Percentiles rank a stretch among this genome's conserved stretches.
phyloP scores from a whole-genome alignment of 106 monocot genomes.

The Dendrobium chrysotoxum region DNA sequence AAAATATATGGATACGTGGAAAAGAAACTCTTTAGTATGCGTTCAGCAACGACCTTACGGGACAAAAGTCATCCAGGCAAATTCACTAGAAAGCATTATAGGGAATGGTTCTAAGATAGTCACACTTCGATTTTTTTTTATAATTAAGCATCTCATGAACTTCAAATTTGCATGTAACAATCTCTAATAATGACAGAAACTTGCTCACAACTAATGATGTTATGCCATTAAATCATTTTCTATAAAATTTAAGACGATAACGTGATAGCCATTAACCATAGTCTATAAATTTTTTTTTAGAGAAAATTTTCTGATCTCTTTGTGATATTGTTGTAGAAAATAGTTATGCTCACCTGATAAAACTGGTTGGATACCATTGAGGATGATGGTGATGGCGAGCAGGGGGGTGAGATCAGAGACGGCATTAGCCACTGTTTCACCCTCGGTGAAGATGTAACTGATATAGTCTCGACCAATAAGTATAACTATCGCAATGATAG shows the following conservation, averaged over 20 bases:
- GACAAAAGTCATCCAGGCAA: too few relatives aligned
- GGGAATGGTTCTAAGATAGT: too few relatives aligned
- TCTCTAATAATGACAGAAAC: too few relatives aligned
- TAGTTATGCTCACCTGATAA: slow-evolving; percentile 35
- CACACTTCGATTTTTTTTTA: too few relatives aligned
- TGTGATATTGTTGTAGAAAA: neutral
- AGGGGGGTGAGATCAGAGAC: slow-evolving; percentile 78
- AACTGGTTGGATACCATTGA: slow-evolving; percentile 85
- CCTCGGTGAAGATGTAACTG: slow-evolving; percentile 83
- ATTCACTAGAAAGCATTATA: too few relatives aligned
- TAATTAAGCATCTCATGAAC: too few relatives aligned
- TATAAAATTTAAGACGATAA: neutral
- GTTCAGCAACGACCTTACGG: too few relatives aligned
- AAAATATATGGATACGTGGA: too few relatives aligned
- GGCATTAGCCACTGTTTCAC: slow-evolving; percentile 56
- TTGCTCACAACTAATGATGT: neutral
- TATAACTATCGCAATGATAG: slow-evolving; percentile 32
- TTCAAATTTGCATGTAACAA: too few relatives aligned
- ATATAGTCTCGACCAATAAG: slow-evolving; percentile 48
- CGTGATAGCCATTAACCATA: too few relatives aligned
- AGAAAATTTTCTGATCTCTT: neutral
- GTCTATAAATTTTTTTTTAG: too few relatives aligned
- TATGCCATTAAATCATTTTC: neutral
- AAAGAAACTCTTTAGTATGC: too few relatives aligned
- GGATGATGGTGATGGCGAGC: slow-evolving; percentile 65